A percentile compares a stretch with the other conserved stretches of the same genome.
phyloP scores from a whole-genome alignment of 2,329 filamentous ascomycete genomes.

The Aspergillus sp. region DNA sequence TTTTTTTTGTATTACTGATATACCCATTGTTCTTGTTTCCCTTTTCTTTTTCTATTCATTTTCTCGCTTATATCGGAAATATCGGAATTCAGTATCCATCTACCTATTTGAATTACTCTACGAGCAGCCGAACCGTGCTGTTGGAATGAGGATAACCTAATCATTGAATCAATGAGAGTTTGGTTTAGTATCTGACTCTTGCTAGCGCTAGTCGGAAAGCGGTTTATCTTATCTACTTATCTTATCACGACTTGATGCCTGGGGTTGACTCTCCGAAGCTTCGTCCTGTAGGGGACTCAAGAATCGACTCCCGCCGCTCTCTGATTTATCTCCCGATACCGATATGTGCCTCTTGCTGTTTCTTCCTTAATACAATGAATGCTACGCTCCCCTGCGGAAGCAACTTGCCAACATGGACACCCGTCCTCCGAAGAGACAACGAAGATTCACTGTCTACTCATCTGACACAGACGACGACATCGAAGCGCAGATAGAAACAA shows the following conservation, averaged over 20 bases:
- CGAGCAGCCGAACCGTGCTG: no score
- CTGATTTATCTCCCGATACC: background rate
- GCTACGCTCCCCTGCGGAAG: background rate
- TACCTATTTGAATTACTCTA: background rate
- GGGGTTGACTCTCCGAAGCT: no score
- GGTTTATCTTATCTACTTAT: no score
- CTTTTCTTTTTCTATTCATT: background rate
- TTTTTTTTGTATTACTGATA: background rate
- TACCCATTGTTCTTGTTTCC: background rate
- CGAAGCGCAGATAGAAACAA: slow-evolving; percentile 5
- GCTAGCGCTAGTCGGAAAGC: no score
- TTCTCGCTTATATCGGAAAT: background rate
- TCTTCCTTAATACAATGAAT: background rate
- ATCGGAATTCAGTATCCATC: background rate
- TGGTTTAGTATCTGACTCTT: no score
- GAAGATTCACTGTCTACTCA: slow-evolving; percentile 22
- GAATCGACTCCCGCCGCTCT: no score
- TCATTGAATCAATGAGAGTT: no score
- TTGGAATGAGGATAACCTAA: no score
- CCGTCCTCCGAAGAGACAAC: slow-evolving; percentile 32
- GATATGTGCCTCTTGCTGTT: background rate
- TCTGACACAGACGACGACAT: slow-evolving; percentile 24
- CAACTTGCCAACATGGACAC: slow-evolving; percentile 24
- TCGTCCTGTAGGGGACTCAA: no score
- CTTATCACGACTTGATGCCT: no score